Evolutionary conservation across 2,329 filamentous ascomycete species (phyloP).

Genomic region (Emergomyces pasteurianus): DNA sequence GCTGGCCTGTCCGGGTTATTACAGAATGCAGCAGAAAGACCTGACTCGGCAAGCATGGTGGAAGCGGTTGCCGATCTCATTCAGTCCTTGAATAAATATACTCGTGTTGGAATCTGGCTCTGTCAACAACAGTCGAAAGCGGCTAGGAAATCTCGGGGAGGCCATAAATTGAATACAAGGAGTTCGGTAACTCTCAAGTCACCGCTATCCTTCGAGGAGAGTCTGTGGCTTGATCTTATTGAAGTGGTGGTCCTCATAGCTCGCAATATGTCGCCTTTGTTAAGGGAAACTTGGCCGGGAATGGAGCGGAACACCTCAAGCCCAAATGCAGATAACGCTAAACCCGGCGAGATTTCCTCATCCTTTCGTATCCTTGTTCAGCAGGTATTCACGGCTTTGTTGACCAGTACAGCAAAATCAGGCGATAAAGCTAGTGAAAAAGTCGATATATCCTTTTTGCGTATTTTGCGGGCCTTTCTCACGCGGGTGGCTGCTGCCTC

Average conservation of each 20-base stretch:
- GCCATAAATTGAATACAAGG: slow-evolving; percentile 21
- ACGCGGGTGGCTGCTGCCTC: slow-evolving; percentile 68
- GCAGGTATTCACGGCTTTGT: slow-evolving; percentile 75
- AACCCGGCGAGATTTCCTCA: slow-evolving; percentile 43
- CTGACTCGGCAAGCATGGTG: slow-evolving; percentile 46
- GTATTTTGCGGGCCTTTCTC: slow-evolving; percentile 79
- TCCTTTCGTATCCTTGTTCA: slow-evolving; percentile 73
- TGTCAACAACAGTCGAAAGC: slow-evolving; percentile 74
- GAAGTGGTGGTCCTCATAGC: slow-evolving; percentile 53
- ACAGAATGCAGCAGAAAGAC: slow-evolving; percentile 45
- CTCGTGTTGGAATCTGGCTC: slow-evolving; percentile 87
- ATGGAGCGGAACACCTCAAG: background rate
- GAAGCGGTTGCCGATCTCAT: slow-evolving; percentile 63
- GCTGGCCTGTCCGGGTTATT: slow-evolving; percentile 65
- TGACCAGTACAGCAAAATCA: slow-evolving; percentile 44
- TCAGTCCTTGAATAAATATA: slow-evolving; percentile 73
- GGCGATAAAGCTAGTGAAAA: slow-evolving; percentile 21
- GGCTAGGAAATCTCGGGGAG: slow-evolving; percentile 21
- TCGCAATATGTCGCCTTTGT: slow-evolving; percentile 43
- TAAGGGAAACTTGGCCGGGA: background rate
- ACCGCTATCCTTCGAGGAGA: slow-evolving; percentile 48
- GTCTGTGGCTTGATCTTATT: slow-evolving; percentile 54
- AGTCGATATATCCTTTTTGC: slow-evolving; percentile 66
- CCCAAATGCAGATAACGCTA: background rate
- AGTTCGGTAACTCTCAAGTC: slow-evolving; percentile 40